Conservation (phyloP, 1,139 yeast species). For the Kodamaea fungicola region DNA sequence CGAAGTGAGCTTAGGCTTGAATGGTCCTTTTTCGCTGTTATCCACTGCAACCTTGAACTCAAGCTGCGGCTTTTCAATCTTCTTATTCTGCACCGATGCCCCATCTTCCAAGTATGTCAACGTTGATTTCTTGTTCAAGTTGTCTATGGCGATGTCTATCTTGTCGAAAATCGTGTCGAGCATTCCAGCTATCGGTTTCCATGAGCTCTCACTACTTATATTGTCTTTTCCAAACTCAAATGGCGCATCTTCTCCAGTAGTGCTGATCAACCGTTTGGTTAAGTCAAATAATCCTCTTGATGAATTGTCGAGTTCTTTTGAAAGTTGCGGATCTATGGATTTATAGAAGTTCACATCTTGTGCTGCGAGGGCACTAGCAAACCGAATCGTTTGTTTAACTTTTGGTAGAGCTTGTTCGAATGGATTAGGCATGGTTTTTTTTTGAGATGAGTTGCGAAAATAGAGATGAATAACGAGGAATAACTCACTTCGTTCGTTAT, state of each 20-base stretch:
- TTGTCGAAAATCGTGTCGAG: conserved; percentile 75
- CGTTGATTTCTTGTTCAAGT: conserved; percentile 14
- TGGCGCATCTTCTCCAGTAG: conserved; percentile 29
- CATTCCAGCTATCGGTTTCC: conserved; percentile 62
- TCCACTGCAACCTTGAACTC: conserved; percentile 58
- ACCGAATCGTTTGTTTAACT: conserved; percentile 57
- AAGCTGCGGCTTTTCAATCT: conserved; percentile 69
- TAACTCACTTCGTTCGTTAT: too few species aligned
- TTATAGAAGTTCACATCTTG: conserved; percentile 77
- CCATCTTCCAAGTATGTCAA: conserved; percentile 51
- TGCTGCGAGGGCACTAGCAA: conserved; percentile 69
- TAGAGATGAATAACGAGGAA: too few species aligned
- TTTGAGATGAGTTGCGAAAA: conserved; percentile 2
- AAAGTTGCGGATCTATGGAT: conserved; percentile 57
- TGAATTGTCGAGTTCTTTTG: conserved; percentile 38
- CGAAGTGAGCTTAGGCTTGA: conserved; percentile 62
- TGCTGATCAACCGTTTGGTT: conserved; percentile 49
- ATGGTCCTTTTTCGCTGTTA: conserved; percentile 68
- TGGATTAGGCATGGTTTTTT: background rate
- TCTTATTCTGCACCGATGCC: conserved; percentile 19
- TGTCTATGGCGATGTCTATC: conserved; percentile 53
- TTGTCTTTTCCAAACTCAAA: conserved; percentile 38
- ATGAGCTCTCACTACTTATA: conserved; percentile 32
- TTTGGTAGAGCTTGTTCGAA: conserved; percentile 34
- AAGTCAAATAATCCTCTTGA: conserved; percentile 47